These are phyloP conservation scores for Eimeria praecox DNA, from an alignment of 169 alveolate genomes.

Conservation along the genomic window DNA sequence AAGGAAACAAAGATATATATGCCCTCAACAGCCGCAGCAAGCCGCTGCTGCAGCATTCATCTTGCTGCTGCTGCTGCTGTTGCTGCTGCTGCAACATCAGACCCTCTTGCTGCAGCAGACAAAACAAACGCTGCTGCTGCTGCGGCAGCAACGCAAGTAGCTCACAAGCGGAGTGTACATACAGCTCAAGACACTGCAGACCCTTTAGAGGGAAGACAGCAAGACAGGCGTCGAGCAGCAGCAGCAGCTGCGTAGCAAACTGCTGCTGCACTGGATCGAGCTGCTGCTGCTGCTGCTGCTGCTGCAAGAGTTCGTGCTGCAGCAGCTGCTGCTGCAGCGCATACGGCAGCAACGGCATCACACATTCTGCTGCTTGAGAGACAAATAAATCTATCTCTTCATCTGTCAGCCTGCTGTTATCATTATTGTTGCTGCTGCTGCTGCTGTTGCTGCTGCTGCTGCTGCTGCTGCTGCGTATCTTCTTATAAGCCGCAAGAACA, in stretches of 20 bases:
- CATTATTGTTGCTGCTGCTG: constrained; percentile 33
- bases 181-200: constrained; percentile 77
- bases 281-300: constrained; percentile 72
- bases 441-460: constrained; percentile 54
- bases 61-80: constrained; percentile 13
- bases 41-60: constrained; percentile 57
- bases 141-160: constrained; percentile 50
- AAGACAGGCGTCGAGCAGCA: constrained; percentile 57
- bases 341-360: constrained; percentile 63
- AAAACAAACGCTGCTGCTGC: constrained; percentile 36
- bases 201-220: constrained; percentile 53
- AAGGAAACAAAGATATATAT: constrained; percentile 50
- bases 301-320: constrained; percentile 73
- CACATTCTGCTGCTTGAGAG: constrained; percentile 15
- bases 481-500: constrained; percentile 47
- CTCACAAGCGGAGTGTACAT: constrained; percentile 46
- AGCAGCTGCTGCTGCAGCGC: constrained; percentile 76
- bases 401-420: constrained; percentile 52
- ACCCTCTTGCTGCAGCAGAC: constrained; percentile 61
- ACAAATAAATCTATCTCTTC: constrained; percentile 69
- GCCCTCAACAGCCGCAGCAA: constrained; percentile 20
- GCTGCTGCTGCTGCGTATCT: constrained; percentile 69
- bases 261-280: constrained; percentile 74
- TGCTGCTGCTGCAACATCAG: not conserved
- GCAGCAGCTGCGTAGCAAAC: constrained; percentile 66